phyloP scores from a whole-genome alignment of 192 early-diverging fungal genomes.

The Rhizophlyctis rosea region DNA sequence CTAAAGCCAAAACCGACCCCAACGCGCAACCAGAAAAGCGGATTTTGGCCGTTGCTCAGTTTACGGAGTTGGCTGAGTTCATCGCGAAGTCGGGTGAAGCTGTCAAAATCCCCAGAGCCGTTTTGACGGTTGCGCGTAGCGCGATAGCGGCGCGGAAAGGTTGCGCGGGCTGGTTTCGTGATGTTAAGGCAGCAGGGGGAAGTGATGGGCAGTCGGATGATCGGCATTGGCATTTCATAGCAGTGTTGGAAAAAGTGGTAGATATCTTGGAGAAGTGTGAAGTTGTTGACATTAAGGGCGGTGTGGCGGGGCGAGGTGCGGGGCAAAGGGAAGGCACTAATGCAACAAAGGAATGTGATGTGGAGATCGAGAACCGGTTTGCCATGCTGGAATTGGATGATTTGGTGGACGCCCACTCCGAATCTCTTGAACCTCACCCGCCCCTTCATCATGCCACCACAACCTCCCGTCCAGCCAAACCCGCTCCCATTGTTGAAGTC shows the following conservation, averaged over 20 bases:
- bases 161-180: slow-evolving; percentile 10
- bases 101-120: not conserved
- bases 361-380: slow-evolving; percentile 5
- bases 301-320: no score
- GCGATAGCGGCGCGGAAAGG: slow-evolving; percentile 7
- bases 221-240: slow-evolving; percentile 15
- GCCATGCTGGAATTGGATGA: slow-evolving; percentile 1
- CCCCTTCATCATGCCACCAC: no score
- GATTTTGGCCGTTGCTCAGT: slow-evolving; percentile 9
- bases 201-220: not conserved
- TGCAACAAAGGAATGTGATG: not conserved
- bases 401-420: no score
- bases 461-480: not conserved
- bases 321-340: no score
- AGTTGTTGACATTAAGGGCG: no score
- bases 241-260: slow-evolving; percentile 10
- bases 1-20: no score
- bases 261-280: slow-evolving; percentile 1
- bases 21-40: no score
- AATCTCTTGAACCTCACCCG: no score
- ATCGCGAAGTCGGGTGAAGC: not conserved
- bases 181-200: not conserved
- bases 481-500: not conserved
- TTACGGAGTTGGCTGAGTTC: slow-evolving; percentile 4
- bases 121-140: slow-evolving; percentile 5